Evolutionary conservation across 768 basidiomycete species (phyloP), one percentile per base, ranked within the genome.

Genomic region (Termitomyces sp.): DNA sequence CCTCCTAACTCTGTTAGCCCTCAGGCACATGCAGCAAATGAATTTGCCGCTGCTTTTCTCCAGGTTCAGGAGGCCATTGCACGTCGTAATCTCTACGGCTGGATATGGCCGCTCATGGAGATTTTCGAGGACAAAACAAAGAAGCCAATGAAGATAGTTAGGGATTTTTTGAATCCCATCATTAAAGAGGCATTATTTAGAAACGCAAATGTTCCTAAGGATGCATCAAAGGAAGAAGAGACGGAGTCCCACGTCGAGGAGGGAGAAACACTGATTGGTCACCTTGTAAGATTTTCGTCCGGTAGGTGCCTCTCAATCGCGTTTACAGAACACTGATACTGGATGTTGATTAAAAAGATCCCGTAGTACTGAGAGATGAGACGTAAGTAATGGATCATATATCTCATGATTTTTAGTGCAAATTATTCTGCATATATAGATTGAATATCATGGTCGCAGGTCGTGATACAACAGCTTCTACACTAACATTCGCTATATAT

Each of bases 61-160:
- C 65, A 77, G 20, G 78, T 81, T 3, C 82, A 85, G 61, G 66
- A 74, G 41, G 60, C 72, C 28, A 75, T 81, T 43, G 69, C 78
- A 7, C 59, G 66, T 32, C 75, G 86, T 14, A 70, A 75, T 55
- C 75, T 77, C 43, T 68, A 71, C 48, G 77, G 80, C 8, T 76
- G 73, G 77, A 64, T 79, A 8, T 86, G 85, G 84, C 83, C 84
- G 10, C 59, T 87, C 1, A 64, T 66, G 10, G 84, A 87, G 58
- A 72, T 85, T 14, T 75, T 65, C 30, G 63, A 70, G 26, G 83
- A 86, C 61, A 71, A 71, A 55, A 78, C 77, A 2, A 68, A 68
- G 38, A 69, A 71, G 12, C 78, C 78, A 9, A 85, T 86, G 83
- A 72, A 79, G 62, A 64, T 82, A 5, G 77, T 85, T 12, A 77